Evolutionary conservation across 106 monocot genomes (phyloP), one percentile per base, ranked within the genome.

Genomic region (Posidonia australis): DNA sequence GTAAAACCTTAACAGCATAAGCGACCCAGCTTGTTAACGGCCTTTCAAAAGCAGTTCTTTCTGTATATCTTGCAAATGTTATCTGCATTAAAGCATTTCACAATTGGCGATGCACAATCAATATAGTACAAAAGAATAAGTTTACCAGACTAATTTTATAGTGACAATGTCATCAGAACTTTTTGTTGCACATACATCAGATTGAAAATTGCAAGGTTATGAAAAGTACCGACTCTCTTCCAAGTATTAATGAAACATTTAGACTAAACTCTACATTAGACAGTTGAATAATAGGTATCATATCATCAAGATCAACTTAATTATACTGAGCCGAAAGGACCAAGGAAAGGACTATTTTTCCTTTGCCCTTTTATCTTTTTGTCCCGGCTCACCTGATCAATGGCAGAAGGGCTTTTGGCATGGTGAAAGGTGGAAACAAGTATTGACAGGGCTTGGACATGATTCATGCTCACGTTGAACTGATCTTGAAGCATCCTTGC

Each of bases 401-500:
- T 81, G 51, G 96, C 87, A 47, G 96, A 90, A 41, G 96, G 96
- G 21, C 54, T 54, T 68, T 90, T 98, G 26, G 87, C 44, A 68
- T 98, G 96, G 67, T 98, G 96, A 69, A 98, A 98, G 10, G 96
- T 98, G 10, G 96, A 90, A 32, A 98, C 78, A 4, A 98, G 65
- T 59, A 98, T 90, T 44, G 90, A 84, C 44, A 98, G 69, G 7
- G 96, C 96, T 65, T 90, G 90, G 31, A 90, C 78, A 77, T 98
- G 90, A 63, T 90, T 98, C 96, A 90, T 98, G 80, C 96, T 98
- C 17, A 98, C 96, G 73, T 98, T 98, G 68, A 98, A 98, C 81
- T 98, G 90, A 49, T 98, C 96, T 44, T 98, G 96, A 22, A 98
- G 90, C 96, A 98, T 98, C 70, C 90, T 69, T 0, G 90, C 84